Percentiles rank a stretch among this genome's conserved stretches.
phyloP scores from a whole-genome alignment of 2,329 filamentous ascomycete genomes.

The Rachicladosporium sp. region DNA sequence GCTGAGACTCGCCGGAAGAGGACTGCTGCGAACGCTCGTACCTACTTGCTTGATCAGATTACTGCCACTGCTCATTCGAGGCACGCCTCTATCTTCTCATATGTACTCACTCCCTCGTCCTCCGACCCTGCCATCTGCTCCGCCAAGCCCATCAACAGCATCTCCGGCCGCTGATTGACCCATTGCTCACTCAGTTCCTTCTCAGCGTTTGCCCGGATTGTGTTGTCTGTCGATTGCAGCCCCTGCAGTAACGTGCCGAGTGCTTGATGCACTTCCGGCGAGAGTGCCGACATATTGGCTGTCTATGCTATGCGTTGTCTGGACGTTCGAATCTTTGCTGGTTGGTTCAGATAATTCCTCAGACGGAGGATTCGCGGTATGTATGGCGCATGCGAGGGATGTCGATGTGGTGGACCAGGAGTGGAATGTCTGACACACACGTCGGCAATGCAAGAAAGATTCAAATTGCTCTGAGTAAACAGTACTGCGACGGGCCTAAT shows the following conservation, averaged over 20 bases:
- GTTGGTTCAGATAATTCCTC: too few species aligned
- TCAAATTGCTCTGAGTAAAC: too few species aligned
- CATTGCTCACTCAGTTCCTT: conserved; percentile 85
- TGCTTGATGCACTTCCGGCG: conserved; percentile 71
- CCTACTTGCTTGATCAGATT: conserved; percentile 38
- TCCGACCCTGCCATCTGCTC: conserved; percentile 78
- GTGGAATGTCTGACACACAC: neutral
- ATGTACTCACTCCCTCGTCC: conserved; percentile 54
- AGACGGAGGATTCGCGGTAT: too few species aligned
- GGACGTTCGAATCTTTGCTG: too few species aligned
- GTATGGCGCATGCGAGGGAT: too few species aligned
- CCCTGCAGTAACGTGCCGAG: conserved; percentile 77
- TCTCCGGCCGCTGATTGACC: conserved; percentile 68
- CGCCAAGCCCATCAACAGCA: conserved; percentile 83
- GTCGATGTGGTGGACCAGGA: neutral
- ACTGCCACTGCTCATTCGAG: conserved; percentile 1
- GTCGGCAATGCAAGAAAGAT: too few species aligned
- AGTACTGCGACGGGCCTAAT: too few species aligned
- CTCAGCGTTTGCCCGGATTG: conserved; percentile 71
- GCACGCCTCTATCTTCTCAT: too few species aligned
- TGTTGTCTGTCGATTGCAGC: conserved; percentile 82
- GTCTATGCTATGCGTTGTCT: neutral
- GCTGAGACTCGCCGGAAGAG: conserved; percentile 89
- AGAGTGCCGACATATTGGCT: conserved; percentile 56
- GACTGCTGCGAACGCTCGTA: conserved; percentile 81